A percentile compares a stretch with the other conserved stretches of the same genome.
phyloP scores from a whole-genome alignment of 2,329 filamentous ascomycete species.

The Xylaria sp. region DNA sequence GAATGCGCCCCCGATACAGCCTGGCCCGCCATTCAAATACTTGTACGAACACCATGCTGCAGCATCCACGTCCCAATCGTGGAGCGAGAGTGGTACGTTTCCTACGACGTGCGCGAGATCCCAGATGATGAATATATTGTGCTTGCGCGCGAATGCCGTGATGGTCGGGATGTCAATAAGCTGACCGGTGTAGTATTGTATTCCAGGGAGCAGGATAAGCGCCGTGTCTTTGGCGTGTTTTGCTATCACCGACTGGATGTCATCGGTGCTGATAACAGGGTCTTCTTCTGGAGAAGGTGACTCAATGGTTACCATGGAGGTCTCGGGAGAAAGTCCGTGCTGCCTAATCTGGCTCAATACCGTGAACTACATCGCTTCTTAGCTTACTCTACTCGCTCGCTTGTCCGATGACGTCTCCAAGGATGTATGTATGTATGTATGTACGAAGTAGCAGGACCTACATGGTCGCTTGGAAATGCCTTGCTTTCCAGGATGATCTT shows the following conservation, averaged over 20 bases:
- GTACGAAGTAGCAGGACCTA: constrained; percentile 36
- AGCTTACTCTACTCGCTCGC: constrained; percentile 2
- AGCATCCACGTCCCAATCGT: constrained; percentile 74
- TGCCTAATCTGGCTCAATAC: constrained; percentile 69
- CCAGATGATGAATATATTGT: constrained; percentile 68
- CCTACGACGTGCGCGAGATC: constrained; percentile 75
- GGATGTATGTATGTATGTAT: too few relatives aligned
- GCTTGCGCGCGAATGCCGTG: constrained; percentile 61
- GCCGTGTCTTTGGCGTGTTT: constrained; percentile 60
- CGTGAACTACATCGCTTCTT: constrained; percentile 53
- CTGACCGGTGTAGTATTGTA: constrained; percentile 79
- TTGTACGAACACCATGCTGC: constrained; percentile 82
- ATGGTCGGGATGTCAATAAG: constrained; percentile 69
- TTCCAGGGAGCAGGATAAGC: constrained; percentile 67
- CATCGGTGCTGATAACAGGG: constrained; percentile 55
- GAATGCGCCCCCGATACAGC: constrained; percentile 67
- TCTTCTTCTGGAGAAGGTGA: constrained; percentile 43
- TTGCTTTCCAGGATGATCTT: constrained; percentile 78
- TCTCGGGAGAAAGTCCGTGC: constrained; percentile 57
- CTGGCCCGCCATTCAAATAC: constrained; percentile 73
- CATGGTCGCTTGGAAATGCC: constrained; percentile 77
- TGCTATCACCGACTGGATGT: constrained; percentile 63
- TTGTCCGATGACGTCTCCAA: not conserved
- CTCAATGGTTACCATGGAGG: constrained; percentile 65
- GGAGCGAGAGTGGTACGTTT: constrained; percentile 66